Conservation (phyloP, 129 eudicot species). For the Flaveria brownii region DNA sequence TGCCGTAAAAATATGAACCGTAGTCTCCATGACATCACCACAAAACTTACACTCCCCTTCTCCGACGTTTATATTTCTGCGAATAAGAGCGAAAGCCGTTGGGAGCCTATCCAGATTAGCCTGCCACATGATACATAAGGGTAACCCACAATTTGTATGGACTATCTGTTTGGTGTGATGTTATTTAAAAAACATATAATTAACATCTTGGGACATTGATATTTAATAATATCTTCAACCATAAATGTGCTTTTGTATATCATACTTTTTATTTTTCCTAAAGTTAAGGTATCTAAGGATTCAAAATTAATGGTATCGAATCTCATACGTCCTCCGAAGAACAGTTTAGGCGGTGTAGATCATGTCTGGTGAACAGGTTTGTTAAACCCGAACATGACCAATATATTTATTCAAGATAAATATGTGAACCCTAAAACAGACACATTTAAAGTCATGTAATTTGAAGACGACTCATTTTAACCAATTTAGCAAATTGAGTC, state of each 20-base stretch:
- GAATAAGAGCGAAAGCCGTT: no score
- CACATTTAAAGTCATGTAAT: not conserved
- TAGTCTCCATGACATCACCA: no score
- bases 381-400: not conserved
- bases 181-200: slow-evolving; percentile 12
- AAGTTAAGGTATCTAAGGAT: not conserved
- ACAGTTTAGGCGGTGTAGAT: not conserved
- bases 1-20: no score
- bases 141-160: slow-evolving; percentile 28
- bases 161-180: slow-evolving; percentile 33
- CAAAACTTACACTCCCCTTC: no score
- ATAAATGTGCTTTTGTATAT: not conserved
- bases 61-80: no score
- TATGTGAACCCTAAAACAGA: no score
- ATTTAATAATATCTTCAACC: slow-evolving; percentile 15
- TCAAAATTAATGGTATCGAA: not conserved
- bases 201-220: slow-evolving; percentile 21
- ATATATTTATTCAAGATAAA: not conserved
- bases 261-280: not conserved
- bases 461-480: not conserved
- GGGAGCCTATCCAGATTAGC: no score
- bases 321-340: not conserved
- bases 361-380: not conserved
- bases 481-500: not conserved
- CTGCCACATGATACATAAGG: slow-evolving; percentile 25